Evolutionary conservation across 169 alveolate species (phyloP), one percentile per base, ranked within the genome.

Genomic region (Plasmodium inui): DNA sequence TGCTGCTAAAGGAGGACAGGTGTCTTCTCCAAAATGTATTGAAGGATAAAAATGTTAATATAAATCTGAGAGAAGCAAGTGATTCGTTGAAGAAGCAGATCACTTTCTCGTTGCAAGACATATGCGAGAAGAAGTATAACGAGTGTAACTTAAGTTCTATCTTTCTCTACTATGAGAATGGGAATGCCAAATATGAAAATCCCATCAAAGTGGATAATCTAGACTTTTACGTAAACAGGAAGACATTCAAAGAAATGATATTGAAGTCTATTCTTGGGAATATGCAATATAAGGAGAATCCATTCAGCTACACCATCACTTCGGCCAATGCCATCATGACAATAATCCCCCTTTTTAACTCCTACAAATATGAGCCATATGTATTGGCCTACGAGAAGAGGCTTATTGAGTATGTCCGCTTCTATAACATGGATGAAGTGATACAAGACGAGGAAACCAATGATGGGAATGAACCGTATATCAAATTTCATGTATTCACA

Each of bases 11-110:
- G 61, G 9, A 14, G 0, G 94, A 88, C 41, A 3, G 94, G 30
- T 88, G 94, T 61, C 46, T 37, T 8, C 72, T 88, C n/a, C 81
- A 88, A 37, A 88, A 88, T 79, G 94, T 79, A 3, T 88, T 88
- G 14, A 39, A n/a, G 34, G 67, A 88, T 0, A 88, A 57, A 78
- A 78, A 79, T 1, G 2, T 78, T 8, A 80, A 78, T 19, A 2
- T 88, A 14, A 70, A 88, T 57, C 39, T 88, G 34, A 78, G 94
- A 57, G 89, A 78, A 1, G 80, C 90, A 7, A 76, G 90, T 79
- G 89, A 88, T 14, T 67, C 55, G 2, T 14, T 57, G 37, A 88
- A 88, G 19, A 88, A 61, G 6, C 79, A 88, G 41, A 39, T 88
- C 26, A 88, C 83, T 0, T 88, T 50, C 50, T 12, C 67, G 9